A percentile compares a stretch with the other conserved stretches of the same genome.
Conservation (phyloP, 2,329 filamentous ascomycete genomes). For the Stemphylium vesicarium region DNA sequence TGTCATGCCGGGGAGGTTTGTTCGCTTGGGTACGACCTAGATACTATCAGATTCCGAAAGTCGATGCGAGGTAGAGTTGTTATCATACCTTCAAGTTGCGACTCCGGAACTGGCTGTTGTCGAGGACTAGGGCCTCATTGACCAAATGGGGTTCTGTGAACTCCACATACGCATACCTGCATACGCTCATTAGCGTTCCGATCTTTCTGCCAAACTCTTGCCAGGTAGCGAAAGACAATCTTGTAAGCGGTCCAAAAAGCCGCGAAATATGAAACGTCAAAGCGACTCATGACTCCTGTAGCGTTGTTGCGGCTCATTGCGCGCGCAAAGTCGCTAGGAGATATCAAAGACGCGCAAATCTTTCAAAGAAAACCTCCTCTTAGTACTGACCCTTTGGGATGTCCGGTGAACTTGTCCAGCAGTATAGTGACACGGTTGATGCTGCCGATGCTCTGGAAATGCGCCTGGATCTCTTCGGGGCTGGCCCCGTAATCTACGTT, state of each 20-base stretch:
- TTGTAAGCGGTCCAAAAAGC: constrained; percentile 2
- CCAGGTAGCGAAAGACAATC: constrained; percentile 60
- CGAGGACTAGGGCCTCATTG: constrained; percentile 89
- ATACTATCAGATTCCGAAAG: constrained; percentile 19
- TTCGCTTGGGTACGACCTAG: constrained; percentile 87
- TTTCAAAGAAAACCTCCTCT: constrained; percentile 48
- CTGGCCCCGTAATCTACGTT: constrained; percentile 98
- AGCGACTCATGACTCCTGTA: not conserved
- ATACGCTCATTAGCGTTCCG: constrained; percentile 57
- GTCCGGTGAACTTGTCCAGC: constrained; percentile 96
- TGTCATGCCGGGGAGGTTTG: constrained; percentile 93
- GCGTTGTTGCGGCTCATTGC: not conserved
- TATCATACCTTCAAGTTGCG: constrained; percentile 85
- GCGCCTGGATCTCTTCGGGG: constrained; percentile 96
- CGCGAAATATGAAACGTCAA: not conserved
- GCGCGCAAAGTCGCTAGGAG: not conserved
- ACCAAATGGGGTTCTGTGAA: constrained; percentile 94
- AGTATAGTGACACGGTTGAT: constrained; percentile 99
- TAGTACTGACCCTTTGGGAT: constrained; percentile 91
- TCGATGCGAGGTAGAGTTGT: not conserved
- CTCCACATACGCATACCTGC: constrained; percentile 97
- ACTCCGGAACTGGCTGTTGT: constrained; percentile 94
- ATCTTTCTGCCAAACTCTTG: constrained; percentile 62
- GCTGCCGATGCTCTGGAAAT: constrained; percentile 95
- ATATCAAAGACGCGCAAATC: constrained; percentile 11